Base-by-base conservation (phyloP, 805 yeast genomes). In the Schwanniomyces sp. region DNA sequence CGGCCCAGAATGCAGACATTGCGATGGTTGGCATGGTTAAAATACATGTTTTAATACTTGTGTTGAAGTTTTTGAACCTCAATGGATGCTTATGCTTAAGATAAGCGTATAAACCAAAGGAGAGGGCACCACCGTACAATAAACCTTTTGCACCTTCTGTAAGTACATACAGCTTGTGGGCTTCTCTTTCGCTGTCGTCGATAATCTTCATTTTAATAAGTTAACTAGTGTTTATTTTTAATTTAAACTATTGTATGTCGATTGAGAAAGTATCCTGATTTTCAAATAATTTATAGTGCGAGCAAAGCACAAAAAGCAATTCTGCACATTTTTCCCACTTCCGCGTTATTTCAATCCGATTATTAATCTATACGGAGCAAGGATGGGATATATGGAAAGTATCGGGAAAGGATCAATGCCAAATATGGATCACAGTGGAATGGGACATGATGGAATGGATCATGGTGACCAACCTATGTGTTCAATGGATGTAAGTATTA, bases 401-500 rank as follows among this genome's bases (percentile, higher is more conserved):
- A 7, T 32, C 36, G 36, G 36, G 14, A 18, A 32, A 14, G 21
- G 21, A 6, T 32, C 36, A 16, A 4, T 14, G 21, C 5, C 36
- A 32, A 18, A 14, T 16, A 32, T 32, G 48, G 47, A 39, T 29
- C 56, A 50, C 34, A 48, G 49, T 10, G 36, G 27, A n/a, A 46
- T 46, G 39, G 47, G 25, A 6, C 52, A 45, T 40, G 41, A 21
- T n/a, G 41, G 41, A 6, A 57, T 54, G 60, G 57, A 50, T 34
- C 66, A 62, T 43, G 62, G 46, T 26, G 55, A 49, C 54, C 45
- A 52, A 34, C 59, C 46, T 32, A 69, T 63, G 67, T 81, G 85
- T 54, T 73, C 78, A n/a, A 81, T 79, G 84, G 76, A 78, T 60
- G 75, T 69, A 63, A 34, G 75, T 67, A 27, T 16, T 26, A 4